phyloP scores from a whole-genome alignment of 2,329 filamentous ascomycete genomes.

The Gaeumannomyces tritici region DNA sequence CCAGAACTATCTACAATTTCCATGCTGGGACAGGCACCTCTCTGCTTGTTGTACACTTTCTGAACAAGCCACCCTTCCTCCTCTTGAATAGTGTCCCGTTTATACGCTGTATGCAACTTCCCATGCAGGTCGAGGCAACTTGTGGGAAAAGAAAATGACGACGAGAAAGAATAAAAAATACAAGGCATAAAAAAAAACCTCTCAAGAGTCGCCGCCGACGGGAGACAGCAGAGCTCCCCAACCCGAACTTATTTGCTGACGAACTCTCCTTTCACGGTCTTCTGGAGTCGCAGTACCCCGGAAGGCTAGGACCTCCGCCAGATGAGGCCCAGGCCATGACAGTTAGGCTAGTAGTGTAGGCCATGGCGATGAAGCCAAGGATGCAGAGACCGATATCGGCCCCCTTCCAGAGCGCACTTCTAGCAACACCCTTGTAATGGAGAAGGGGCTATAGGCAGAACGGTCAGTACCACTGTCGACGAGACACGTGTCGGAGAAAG shows the following conservation, averaged over 20 bases:
- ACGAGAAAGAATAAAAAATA: neutral
- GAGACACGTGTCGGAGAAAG: neutral
- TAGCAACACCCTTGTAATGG: slow-evolving; percentile 74
- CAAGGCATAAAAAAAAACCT: neutral
- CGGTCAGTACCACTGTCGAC: neutral
- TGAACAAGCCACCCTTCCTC: neutral
- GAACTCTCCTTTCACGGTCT: slow-evolving; percentile 4
- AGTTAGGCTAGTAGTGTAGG: slow-evolving; percentile 82
- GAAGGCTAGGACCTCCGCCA: slow-evolving; percentile 25
- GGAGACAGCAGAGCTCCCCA: neutral
- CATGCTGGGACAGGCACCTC: neutral
- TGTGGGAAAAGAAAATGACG: neutral
- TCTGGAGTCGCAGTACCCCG: slow-evolving; percentile 43
- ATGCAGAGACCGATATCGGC: slow-evolving; percentile 69
- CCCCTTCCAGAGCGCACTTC: slow-evolving; percentile 53
- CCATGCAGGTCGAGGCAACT: neutral
- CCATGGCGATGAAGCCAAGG: slow-evolving; percentile 80
- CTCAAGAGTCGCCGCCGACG: neutral
- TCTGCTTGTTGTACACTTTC: neutral
- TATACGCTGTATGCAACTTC: neutral
- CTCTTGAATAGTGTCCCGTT: neutral
- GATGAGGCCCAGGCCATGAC: slow-evolving; percentile 75
- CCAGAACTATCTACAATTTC: neutral
- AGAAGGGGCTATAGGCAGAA: slow-evolving; percentile 65
- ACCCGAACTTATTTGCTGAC: neutral